Percentiles rank a stretch among this genome's conserved stretches.
These are phyloP conservation scores for Microcyclosporella mali DNA, from an alignment of 2,329 filamentous ascomycete genomes.

Conservation along the genomic window DNA sequence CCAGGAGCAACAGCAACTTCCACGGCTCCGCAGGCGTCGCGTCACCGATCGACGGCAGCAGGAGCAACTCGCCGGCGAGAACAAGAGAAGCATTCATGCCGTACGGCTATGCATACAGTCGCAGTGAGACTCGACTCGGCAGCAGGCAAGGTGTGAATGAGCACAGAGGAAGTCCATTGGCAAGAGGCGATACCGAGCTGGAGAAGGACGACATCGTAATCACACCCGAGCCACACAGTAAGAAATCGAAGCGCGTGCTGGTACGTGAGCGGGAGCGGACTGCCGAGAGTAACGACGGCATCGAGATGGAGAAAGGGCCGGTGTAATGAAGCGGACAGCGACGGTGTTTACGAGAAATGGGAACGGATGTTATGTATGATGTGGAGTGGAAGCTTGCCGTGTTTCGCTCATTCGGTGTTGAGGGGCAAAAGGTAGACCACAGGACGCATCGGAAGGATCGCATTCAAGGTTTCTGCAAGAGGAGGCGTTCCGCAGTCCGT, in stretches of 20 bases:
- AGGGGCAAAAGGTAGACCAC: background rate
- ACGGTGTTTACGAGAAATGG: background rate
- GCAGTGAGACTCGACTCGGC: slow-evolving; percentile 21
- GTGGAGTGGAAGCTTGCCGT: background rate
- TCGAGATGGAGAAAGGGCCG: slow-evolving; percentile 2
- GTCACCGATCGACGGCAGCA: slow-evolving; percentile 9
- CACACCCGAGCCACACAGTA: slow-evolving; percentile 5
- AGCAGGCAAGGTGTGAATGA: slow-evolving; percentile 5
- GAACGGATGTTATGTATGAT: background rate
- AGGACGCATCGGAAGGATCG: background rate
- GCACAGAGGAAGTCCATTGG: slow-evolving; percentile 15
- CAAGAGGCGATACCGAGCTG: slow-evolving; percentile 18
- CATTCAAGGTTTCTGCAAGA: background rate
- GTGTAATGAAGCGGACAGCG: slow-evolving; percentile 1
- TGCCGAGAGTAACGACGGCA: slow-evolving; percentile 4
- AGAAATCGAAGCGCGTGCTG: slow-evolving; percentile 15
- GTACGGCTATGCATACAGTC: slow-evolving; percentile 29
- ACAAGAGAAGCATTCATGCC: slow-evolving; percentile 32
- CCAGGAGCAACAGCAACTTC: slow-evolving; percentile 13
- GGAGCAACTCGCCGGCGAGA: slow-evolving; percentile 23
- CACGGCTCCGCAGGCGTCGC: slow-evolving; percentile 8
- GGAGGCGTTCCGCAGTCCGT: background rate
- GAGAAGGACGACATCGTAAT: slow-evolving; percentile 15
- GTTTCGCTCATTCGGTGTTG: background rate
- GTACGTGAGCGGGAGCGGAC: slow-evolving; percentile 20